Percentiles rank a stretch among this genome's conserved stretches.
These are phyloP conservation scores for Yamadazyma blattariae DNA, from an alignment of 1,139 yeast genomes.

Conservation along the genomic window DNA sequence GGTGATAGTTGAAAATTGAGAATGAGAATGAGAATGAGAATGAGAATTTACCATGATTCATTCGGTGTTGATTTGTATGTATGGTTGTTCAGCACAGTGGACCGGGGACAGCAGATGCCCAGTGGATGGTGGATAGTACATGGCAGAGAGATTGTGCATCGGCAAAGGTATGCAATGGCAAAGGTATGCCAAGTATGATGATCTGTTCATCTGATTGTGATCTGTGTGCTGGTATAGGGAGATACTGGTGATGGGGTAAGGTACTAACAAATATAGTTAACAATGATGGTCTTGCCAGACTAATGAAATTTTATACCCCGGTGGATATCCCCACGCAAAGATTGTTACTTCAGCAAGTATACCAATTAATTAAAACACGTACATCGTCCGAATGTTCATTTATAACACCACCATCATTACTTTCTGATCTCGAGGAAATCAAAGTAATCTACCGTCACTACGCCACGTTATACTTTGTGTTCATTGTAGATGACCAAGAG, in stretches of 20 bases:
- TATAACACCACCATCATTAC: constrained; percentile 72
- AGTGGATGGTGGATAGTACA: too few relatives aligned
- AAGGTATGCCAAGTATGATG: too few relatives aligned
- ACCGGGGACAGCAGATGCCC: too few relatives aligned
- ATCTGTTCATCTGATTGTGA: too few relatives aligned
- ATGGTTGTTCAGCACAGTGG: too few relatives aligned
- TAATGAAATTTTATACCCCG: constrained; percentile 90
- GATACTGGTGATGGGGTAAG: not conserved
- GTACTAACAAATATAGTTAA: constrained; percentile 53
- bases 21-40: not conserved
- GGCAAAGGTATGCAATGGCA: too few relatives aligned
- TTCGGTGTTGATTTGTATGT: constrained; percentile 80
- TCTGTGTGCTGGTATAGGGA: too few relatives aligned
- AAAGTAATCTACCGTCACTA: constrained; percentile 91
- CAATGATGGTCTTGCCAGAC: constrained; percentile 87
- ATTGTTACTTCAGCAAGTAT: constrained; percentile 69
- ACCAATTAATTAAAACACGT: constrained; percentile 65
- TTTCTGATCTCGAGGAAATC: constrained; percentile 73
- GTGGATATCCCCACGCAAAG: constrained; percentile 78
- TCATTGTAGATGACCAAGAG: constrained; percentile 94
- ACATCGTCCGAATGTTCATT: constrained; percentile 76
- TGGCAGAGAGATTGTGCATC: too few relatives aligned
- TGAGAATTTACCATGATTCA: constrained; percentile 61
- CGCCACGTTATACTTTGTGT: constrained; percentile 92
- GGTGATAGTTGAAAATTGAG: constrained; percentile 16